Conservation (phyloP, 2,329 filamentous ascomycete species). For the Phialemonium atrogriseum region DNA sequence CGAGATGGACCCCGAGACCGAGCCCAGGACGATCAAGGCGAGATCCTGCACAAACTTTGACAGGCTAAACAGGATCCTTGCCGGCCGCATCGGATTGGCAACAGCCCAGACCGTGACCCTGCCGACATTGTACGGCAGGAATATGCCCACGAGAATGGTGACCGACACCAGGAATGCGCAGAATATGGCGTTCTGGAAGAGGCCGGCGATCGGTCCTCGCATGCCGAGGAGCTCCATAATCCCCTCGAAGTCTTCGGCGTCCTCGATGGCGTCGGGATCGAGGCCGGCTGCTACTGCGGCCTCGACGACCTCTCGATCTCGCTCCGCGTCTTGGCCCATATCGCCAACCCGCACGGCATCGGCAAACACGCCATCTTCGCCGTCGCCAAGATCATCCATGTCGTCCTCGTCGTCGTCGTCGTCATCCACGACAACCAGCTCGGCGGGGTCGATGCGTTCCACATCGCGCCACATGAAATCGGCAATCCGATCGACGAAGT, state of each 20-base stretch:
- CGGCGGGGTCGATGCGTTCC: conserved; percentile 43
- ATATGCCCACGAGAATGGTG: conserved; percentile 78
- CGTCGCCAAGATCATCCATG: conserved; percentile 15
- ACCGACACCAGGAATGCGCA: conserved; percentile 83
- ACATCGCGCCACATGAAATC: conserved; percentile 57
- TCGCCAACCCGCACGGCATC: conserved; percentile 18
- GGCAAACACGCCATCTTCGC: conserved; percentile 14
- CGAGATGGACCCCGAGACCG: conserved; percentile 30
- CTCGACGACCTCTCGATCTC: conserved; percentile 51
- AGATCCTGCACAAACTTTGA: conserved; percentile 77
- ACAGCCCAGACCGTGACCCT: conserved; percentile 73
- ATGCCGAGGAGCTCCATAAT: conserved; percentile 95
- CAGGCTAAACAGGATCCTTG: conserved; percentile 62
- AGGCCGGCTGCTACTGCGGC: conserved; percentile 60
- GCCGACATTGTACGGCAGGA: conserved; percentile 86
- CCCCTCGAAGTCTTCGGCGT: conserved; percentile 91
- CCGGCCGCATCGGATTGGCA: conserved; percentile 69
- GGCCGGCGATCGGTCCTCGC: conserved; percentile 80
- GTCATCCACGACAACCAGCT: conserved; percentile 33
- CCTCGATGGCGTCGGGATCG: conserved; percentile 68
- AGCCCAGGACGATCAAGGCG: conserved; percentile 56
- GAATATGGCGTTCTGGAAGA: conserved; percentile 93
- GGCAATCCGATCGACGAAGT: conserved; percentile 35
- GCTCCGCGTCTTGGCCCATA: conserved; percentile 18
- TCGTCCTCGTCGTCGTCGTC: conserved; percentile 29